Evolutionary conservation across 192 early-diverging fungal species (phyloP).

Genomic region (Backusella morwellensis): DNA sequence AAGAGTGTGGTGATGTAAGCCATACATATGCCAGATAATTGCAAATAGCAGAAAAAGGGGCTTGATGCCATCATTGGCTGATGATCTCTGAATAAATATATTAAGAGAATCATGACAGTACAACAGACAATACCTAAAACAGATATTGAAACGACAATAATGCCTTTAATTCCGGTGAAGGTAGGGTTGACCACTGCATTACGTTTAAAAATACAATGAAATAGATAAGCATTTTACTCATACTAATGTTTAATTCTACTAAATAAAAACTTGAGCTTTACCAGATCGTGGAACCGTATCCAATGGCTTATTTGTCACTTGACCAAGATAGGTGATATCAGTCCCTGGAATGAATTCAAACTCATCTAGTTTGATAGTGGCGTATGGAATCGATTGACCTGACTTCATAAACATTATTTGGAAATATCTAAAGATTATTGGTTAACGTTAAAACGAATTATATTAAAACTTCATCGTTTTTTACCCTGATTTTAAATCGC

Average conservation of each 20-base stretch:
- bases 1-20: constrained; percentile 34
- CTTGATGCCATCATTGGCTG: constrained; percentile 44
- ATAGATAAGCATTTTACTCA: background rate
- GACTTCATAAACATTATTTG: constrained; percentile 36
- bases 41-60: constrained; percentile 43
- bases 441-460: background rate
- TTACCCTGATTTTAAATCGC: background rate
- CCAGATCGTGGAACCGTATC: constrained; percentile 14
- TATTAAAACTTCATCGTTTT: background rate
- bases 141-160: constrained; percentile 30
- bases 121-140: constrained; percentile 34
- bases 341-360: constrained; percentile 27
- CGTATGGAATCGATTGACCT: constrained; percentile 32
- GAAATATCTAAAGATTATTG: constrained; percentile 37
- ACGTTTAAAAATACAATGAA: background rate
- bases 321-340: constrained; percentile 37
- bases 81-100: constrained; percentile 34
- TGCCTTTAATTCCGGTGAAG: constrained; percentile 16
- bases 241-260: background rate
- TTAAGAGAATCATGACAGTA: constrained; percentile 30
- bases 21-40: constrained; percentile 39
- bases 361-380: constrained; percentile 33
- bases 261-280: background rate
- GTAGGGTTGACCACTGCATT: constrained; percentile 32
- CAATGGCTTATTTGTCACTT: constrained; percentile 23